Percentiles rank a stretch among this genome's conserved stretches.
These are phyloP conservation scores for Diatrype stigma DNA, from an alignment of 2,329 filamentous ascomycete species.

Conservation along the genomic window DNA sequence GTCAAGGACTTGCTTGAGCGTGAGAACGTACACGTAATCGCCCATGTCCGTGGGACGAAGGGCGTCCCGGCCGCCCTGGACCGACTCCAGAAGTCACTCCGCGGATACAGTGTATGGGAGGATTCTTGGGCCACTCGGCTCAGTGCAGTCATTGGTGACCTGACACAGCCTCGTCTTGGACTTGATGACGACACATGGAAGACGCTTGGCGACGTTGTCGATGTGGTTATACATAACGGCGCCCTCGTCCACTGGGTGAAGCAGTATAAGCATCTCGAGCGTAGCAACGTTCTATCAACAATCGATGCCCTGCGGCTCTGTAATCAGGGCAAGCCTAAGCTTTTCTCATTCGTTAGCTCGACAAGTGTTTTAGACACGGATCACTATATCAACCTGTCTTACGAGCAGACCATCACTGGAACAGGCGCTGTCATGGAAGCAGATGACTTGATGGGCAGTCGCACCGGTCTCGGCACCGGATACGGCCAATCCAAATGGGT, in stretches of 20 bases:
- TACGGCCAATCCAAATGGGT: no score
- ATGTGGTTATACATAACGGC: constrained; percentile 79
- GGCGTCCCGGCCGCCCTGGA: constrained; percentile 55
- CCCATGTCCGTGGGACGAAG: constrained; percentile 67
- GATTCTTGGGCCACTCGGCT: constrained; percentile 63
- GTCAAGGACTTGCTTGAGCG: constrained; percentile 69
- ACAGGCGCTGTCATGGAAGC: constrained; percentile 65
- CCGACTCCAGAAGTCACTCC: constrained; percentile 62
- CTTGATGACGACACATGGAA: constrained; percentile 65
- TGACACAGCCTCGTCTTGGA: constrained; percentile 69
- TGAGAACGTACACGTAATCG: constrained; percentile 59
- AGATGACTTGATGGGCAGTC: constrained; percentile 75
- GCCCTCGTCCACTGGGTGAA: constrained; percentile 79
- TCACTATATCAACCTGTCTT: constrained; percentile 72
- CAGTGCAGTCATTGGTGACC: constrained; percentile 66
- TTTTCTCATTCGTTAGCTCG: constrained; percentile 76
- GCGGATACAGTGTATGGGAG: constrained; percentile 77
- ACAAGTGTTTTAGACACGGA: constrained; percentile 80
- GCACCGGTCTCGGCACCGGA: constrained; percentile 73
- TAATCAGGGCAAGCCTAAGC: constrained; percentile 71
- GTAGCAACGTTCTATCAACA: constrained; percentile 77
- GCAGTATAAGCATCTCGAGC: constrained; percentile 67
- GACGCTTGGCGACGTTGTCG: constrained; percentile 58
- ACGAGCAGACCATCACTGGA: constrained; percentile 55
- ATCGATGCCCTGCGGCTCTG: constrained; percentile 74